Percentiles rank a stretch among this genome's conserved stretches.
Conservation (phyloP, 176 grass and related monocot genomes). For the Dendrocalamus sinicus region DNA sequence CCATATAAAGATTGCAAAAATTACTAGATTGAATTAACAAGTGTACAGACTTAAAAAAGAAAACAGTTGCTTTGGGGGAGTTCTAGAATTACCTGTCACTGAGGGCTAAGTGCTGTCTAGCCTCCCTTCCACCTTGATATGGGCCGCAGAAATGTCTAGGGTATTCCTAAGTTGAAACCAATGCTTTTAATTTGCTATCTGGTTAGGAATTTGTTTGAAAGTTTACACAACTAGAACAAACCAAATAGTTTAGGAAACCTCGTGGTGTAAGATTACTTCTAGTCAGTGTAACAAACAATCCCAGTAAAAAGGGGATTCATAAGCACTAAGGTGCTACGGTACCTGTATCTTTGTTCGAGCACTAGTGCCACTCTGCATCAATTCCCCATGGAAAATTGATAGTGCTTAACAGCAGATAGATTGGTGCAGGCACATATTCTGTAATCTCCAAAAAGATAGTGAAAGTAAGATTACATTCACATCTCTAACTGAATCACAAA, state of each 20-base stretch:
- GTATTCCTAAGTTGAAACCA: neutral
- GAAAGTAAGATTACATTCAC: constrained; percentile 32
- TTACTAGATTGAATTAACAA: neutral
- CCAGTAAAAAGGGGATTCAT: neutral
- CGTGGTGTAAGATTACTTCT: neutral
- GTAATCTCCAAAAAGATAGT: constrained; percentile 13
- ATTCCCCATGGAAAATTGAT: neutral
- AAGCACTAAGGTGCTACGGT: neutral
- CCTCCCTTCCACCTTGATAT: neutral
- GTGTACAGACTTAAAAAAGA: neutral
- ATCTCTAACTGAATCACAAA: neutral
- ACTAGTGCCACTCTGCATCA: constrained; percentile 18
- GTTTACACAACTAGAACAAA: neutral
- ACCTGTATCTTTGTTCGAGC: neutral
- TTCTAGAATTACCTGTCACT: neutral
- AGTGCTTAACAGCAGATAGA: constrained; percentile 42
- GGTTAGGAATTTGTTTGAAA: neutral
- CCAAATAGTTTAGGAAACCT: neutral
- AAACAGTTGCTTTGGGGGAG: neutral
- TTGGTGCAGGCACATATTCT: constrained; percentile 43
- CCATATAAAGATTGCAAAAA: neutral
- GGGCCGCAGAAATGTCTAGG: neutral
- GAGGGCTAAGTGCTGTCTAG: neutral
- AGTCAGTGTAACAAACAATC: constrained; percentile 6
- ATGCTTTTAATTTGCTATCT: neutral